These are phyloP conservation scores for Aspergillus aculeatinus DNA, from an alignment of 2,329 filamentous ascomycete species.

Conservation along the genomic window DNA sequence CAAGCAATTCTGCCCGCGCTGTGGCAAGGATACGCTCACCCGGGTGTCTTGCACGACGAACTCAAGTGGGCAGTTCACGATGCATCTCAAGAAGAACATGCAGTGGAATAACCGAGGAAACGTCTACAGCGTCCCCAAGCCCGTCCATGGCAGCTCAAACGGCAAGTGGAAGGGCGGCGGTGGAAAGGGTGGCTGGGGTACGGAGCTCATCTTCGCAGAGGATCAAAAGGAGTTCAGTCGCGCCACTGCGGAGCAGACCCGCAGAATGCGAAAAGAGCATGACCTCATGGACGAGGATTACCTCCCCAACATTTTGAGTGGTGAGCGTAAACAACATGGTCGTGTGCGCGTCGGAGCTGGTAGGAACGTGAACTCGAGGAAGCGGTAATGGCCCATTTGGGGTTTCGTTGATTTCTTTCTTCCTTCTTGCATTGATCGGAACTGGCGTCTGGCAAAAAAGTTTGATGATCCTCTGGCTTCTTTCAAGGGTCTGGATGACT, in stretches of 20 bases:
- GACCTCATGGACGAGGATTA: constrained; percentile 97
- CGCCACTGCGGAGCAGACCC: constrained; percentile 62
- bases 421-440: constrained; percentile 17
- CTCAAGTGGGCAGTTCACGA: constrained; percentile 71
- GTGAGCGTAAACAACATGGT: constrained; percentile 66
- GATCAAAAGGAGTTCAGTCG: constrained; percentile 90
- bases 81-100: constrained; percentile 92
- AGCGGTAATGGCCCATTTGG: constrained; percentile 40
- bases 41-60: constrained; percentile 84
- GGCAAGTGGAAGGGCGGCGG: constrained; percentile 69
- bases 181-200: constrained; percentile 85
- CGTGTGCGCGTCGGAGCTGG: constrained; percentile 81
- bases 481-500: constrained; percentile 1
- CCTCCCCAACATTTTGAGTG: constrained; percentile 78
- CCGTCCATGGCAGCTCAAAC: constrained; percentile 74
- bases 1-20: constrained; percentile 89
- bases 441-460: constrained; percentile 27
- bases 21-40: constrained; percentile 82
- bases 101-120: constrained; percentile 95
- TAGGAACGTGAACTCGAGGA: constrained; percentile 77
- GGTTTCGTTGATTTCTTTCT: constrained; percentile 14
- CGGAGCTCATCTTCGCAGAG: constrained; percentile 79
- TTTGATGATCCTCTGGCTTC: constrained; percentile 13
- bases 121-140: constrained; percentile 89
- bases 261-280: constrained; percentile 60